phyloP scores from a whole-genome alignment of 805 yeast species.

The Candida railenensis region DNA sequence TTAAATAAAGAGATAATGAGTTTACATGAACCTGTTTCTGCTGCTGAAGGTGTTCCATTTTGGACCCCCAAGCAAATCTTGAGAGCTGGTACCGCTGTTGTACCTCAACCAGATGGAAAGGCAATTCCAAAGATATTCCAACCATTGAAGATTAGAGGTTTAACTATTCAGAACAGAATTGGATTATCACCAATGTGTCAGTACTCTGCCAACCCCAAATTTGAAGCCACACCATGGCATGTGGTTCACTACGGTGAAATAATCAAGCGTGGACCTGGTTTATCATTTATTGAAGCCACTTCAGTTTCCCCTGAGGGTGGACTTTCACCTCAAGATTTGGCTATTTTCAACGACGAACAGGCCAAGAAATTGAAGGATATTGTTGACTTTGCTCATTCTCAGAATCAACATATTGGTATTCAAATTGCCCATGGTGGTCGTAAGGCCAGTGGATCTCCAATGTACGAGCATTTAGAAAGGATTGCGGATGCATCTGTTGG shows the following conservation, averaged over 20 bases:
- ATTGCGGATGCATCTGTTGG: conserved; percentile 29
- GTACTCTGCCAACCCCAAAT: conserved; percentile 42
- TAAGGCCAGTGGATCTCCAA: conserved; percentile 36
- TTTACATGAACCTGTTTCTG: not conserved
- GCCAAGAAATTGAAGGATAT: conserved; percentile 38
- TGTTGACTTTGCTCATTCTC: conserved; percentile 47
- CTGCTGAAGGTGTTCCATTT: not conserved
- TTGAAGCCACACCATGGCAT: conserved; percentile 46
- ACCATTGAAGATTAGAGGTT: conserved; percentile 38
- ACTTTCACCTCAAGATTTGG: conserved; percentile 44
- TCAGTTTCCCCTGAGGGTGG: conserved; percentile 42
- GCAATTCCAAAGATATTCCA: conserved; percentile 40
- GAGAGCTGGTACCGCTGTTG: conserved; percentile 34
- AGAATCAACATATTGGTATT: conserved; percentile 46
- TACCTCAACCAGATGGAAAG: conserved; percentile 13
- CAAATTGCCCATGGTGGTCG: conserved; percentile 60
- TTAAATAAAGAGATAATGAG: no score
- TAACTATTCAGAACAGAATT: conserved; percentile 47
- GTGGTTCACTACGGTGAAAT: conserved; percentile 48
- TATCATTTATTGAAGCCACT: conserved; percentile 47
- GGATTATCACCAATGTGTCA: conserved; percentile 60
- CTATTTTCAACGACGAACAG: conserved; percentile 51
- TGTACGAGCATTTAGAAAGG: conserved; percentile 26
- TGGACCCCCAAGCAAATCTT: conserved; percentile 10
- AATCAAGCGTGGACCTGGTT: conserved; percentile 49